phyloP scores from a whole-genome alignment of 768 basidiomycete species.

The Russula ochroleuca region DNA sequence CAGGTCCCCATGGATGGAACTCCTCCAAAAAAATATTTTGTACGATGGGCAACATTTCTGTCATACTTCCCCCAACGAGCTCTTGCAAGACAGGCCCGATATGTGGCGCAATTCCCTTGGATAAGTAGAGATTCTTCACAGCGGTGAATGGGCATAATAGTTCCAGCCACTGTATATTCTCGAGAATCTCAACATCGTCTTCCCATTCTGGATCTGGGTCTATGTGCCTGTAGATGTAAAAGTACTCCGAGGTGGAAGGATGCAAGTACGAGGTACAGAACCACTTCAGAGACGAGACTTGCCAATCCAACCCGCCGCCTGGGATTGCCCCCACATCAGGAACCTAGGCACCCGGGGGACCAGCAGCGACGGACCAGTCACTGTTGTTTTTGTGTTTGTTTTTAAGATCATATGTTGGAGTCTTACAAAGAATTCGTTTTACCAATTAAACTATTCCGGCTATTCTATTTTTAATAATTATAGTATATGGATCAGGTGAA shows the following conservation, averaged over 20 bases:
- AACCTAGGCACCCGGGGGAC: no score
- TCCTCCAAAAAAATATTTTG: neutral
- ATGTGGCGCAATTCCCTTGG: neutral
- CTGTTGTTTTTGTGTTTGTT: no score
- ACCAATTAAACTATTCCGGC: no score
- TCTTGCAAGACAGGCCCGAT: neutral
- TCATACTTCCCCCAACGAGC: neutral
- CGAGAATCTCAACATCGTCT: neutral
- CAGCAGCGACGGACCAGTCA: no score
- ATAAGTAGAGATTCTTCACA: neutral
- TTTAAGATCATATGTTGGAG: no score
- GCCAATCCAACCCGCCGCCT: neutral
- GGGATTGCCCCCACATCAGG: no score
- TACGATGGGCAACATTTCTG: neutral
- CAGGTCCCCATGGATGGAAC: neutral
- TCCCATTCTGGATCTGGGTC: neutral
- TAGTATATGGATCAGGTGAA: no score
- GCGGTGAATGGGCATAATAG: neutral
- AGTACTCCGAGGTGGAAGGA: neutral
- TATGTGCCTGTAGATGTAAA: neutral
- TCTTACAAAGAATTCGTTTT: no score
- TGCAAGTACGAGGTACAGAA: neutral
- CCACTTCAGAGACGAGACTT: neutral
- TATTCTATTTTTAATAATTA: no score
- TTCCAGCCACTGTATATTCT: neutral